Evolutionary conservation across 768 basidiomycete species (phyloP).

Genomic region (Lactarius quietus): DNA sequence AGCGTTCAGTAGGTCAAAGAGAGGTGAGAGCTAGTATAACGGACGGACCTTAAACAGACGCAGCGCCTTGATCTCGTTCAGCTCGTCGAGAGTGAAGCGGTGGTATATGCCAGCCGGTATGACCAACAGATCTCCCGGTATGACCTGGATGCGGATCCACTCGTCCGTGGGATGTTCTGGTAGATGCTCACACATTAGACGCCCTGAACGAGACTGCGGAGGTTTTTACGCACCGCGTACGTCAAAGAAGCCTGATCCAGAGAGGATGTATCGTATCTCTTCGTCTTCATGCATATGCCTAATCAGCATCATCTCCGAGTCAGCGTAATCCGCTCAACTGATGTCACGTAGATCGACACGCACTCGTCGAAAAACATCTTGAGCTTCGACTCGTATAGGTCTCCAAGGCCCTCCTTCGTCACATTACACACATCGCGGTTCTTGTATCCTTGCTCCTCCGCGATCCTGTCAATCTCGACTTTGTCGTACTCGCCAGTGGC

Average conservation of each 20-base stretch:
- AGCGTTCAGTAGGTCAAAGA: background rate
- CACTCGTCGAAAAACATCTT: constrained; percentile 83
- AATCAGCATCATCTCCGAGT: no score
- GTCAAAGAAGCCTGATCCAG: constrained; percentile 91
- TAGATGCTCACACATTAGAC: background rate
- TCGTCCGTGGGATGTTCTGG: constrained; percentile 60
- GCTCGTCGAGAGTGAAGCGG: constrained; percentile 85
- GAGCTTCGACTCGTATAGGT: constrained; percentile 77
- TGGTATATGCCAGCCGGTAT: constrained; percentile 92
- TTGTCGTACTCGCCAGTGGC: constrained; percentile 57
- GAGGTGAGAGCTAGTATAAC: background rate
- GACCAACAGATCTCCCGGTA: constrained; percentile 79
- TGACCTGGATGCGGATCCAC: constrained; percentile 81
- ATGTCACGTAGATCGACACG: constrained; percentile 6
- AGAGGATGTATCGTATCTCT: constrained; percentile 85
- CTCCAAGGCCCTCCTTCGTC: constrained; percentile 75
- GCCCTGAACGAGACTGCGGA: background rate
- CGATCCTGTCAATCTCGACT: constrained; percentile 55
- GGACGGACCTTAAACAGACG: constrained; percentile 74
- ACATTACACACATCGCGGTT: constrained; percentile 80
- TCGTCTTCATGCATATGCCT: constrained; percentile 92
- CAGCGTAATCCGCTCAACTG: no score
- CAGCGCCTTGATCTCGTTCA: constrained; percentile 69
- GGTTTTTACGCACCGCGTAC: constrained; percentile 59
- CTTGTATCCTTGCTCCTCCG: constrained; percentile 70